phyloP scores from a whole-genome alignment of 73 alveolate species.

The Symbiodinium natans region DNA sequence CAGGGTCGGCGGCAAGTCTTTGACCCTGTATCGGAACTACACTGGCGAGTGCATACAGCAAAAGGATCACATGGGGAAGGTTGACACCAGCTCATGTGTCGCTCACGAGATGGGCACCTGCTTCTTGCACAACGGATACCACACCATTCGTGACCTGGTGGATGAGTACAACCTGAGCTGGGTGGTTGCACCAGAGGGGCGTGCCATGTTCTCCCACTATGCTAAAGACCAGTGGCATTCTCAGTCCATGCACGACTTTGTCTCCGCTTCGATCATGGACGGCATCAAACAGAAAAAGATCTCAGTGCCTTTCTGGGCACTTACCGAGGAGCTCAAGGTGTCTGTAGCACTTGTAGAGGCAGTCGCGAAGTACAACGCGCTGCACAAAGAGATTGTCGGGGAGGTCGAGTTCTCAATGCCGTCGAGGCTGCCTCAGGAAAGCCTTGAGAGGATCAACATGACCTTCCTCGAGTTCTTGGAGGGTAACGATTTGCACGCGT shows the following conservation, averaged over 20 bases:
- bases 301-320: conserved; percentile 17
- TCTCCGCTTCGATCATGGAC: conserved; percentile 57
- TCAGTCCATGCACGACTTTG: conserved; percentile 38
- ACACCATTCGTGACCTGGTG: conserved; percentile 34
- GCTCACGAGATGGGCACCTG: conserved; percentile 87
- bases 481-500: conserved; percentile 38
- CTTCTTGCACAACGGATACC: conserved; percentile 72
- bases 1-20: conserved; percentile 63
- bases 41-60: conserved; percentile 30
- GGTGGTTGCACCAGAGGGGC: conserved; percentile 55
- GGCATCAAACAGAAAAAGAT: not conserved
- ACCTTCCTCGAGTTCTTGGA: conserved; percentile 29
- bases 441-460: conserved; percentile 15
- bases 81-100: conserved; percentile 35
- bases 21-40: conserved; percentile 25
- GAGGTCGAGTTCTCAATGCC: conserved; percentile 66
- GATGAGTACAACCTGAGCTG: not conserved
- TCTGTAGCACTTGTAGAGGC: not conserved
- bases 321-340: conserved; percentile 20
- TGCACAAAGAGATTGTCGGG: conserved; percentile 26
- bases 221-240: not conserved
- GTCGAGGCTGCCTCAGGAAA: not conserved
- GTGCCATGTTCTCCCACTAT: conserved; percentile 67
- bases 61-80: not conserved
- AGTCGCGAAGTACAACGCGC: conserved; percentile 24